Percentiles rank a stretch among this genome's conserved stretches.
Evolutionary conservation across 2,329 filamentous ascomycete genomes (phyloP).

Genomic region (Emmonsiellopsis sp.): DNA sequence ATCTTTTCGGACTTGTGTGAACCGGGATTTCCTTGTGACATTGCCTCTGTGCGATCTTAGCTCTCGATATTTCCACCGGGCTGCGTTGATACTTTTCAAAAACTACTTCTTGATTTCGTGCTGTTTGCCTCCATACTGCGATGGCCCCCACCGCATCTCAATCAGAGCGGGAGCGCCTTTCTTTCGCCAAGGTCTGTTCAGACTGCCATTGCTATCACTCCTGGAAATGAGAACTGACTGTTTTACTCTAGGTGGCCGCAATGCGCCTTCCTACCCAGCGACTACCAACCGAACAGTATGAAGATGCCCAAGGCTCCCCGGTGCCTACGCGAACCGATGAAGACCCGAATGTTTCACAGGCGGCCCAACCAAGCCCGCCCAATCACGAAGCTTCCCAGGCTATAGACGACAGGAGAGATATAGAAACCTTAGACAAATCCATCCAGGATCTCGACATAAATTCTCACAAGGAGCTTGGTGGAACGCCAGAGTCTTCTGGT

Average conservation of each 20-base stretch:
- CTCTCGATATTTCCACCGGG: slow-evolving; percentile 13
- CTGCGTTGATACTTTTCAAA: slow-evolving; percentile 10
- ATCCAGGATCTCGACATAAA: slow-evolving; percentile 26
- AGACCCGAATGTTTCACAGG: slow-evolving; percentile 13
- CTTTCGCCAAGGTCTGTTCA: slow-evolving; percentile 63
- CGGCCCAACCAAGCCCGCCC: background rate
- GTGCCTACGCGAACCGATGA: slow-evolving; percentile 10
- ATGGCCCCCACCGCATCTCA: slow-evolving; percentile 18
- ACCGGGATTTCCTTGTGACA: slow-evolving; percentile 32
- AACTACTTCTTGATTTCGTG: slow-evolving; percentile 1
- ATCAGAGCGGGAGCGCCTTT: slow-evolving; percentile 38
- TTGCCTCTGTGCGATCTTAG: slow-evolving; percentile 25
- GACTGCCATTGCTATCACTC: background rate
- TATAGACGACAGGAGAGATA: slow-evolving; percentile 12
- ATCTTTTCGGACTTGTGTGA: slow-evolving; percentile 35
- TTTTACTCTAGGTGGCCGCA: slow-evolving; percentile 32
- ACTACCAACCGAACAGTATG: slow-evolving; percentile 17
- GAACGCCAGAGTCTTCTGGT: slow-evolving; percentile 16
- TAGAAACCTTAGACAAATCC: slow-evolving; percentile 24
- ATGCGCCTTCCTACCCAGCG: slow-evolving; percentile 28
- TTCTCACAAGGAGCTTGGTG: slow-evolving; percentile 5
- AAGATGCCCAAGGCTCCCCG: slow-evolving; percentile 11
- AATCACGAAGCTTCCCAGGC: slow-evolving; percentile 11
- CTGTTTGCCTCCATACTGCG: background rate
- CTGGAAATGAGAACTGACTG: background rate